Percentiles rank a stretch among this genome's conserved stretches.
Evolutionary conservation across 306 rosid species (phyloP).

Genomic region (Glycine soja): DNA sequence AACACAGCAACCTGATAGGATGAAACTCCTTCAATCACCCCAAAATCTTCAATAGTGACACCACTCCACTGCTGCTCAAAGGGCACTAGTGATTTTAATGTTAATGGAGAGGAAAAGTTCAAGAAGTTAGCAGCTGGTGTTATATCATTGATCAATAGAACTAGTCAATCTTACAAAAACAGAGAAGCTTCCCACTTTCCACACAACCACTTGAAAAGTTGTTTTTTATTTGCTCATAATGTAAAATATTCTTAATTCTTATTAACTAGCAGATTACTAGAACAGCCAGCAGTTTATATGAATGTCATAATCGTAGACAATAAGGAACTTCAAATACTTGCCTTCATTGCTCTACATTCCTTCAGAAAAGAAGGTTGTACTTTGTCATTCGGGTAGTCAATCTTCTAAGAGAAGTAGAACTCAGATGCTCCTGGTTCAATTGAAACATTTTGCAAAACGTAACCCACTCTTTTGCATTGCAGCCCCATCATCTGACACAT

Average conservation of each 20-base stretch:
- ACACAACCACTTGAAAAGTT: constrained; percentile 16
- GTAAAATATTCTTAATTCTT: background rate
- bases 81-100: no score
- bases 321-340: no score
- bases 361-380: no score
- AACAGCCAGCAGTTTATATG: background rate
- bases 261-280: background rate
- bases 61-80: no score
- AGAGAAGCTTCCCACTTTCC: constrained; percentile 13
- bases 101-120: no score
- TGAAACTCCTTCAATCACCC: no score
- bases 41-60: no score
- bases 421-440: no score
- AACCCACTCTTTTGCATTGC: constrained; percentile 83
- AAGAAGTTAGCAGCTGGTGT: no score
- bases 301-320: background rate
- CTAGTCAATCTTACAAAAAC: constrained; percentile 18
- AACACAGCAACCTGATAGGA: no score
- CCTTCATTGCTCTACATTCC: no score
- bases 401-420: no score
- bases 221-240: background rate
- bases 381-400: constrained; percentile 22
- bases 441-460: constrained; percentile 67
- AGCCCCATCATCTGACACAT: constrained; percentile 94
- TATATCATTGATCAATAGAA: background rate